Percentiles rank a stretch among this genome's conserved stretches.
Evolutionary conservation across 345 rosid genomes (phyloP).

Genomic region (Noccaea caerulescens): DNA sequence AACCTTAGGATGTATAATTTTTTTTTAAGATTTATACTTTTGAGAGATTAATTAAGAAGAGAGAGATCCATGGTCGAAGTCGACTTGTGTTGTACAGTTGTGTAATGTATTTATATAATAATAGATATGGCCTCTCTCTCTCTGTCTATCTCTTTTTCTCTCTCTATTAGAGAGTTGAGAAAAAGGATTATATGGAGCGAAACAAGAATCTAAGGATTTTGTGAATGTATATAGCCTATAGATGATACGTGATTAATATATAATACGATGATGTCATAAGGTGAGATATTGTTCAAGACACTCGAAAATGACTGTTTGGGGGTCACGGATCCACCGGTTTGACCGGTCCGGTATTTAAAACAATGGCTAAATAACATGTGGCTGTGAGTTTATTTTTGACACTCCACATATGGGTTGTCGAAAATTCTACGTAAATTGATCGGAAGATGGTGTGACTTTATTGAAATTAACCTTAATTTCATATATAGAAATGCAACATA

Average conservation of each 20-base stretch:
- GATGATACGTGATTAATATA: constrained; percentile 22
- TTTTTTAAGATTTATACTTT: background rate
- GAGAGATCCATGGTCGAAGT: constrained; percentile 15
- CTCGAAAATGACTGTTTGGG: constrained; percentile 15
- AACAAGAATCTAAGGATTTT: constrained; percentile 9
- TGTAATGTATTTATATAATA: constrained; percentile 15
- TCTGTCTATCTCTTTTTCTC: background rate
- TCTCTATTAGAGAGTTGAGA: constrained; percentile 28
- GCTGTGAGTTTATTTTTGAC: constrained; percentile 25
- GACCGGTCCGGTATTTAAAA: constrained; percentile 29
- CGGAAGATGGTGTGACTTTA: constrained; percentile 37
- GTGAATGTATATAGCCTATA: constrained; percentile 22
- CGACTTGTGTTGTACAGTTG: constrained; percentile 10
- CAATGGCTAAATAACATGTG: constrained; percentile 34
- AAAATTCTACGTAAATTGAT: constrained; percentile 29
- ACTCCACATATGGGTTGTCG: constrained; percentile 8
- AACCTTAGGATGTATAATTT: background rate
- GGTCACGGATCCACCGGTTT: constrained; percentile 41
- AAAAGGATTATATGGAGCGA: constrained; percentile 14
- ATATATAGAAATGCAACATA: constrained; percentile 1
- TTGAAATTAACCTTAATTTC: background rate
- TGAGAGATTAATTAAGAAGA: constrained; percentile 10
- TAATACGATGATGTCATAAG: constrained; percentile 34
- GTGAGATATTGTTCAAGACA: constrained; percentile 15
- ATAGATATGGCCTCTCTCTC: background rate